Evolutionary conservation across 2,329 filamentous ascomycete genomes (phyloP).

Genomic region (Akanthomyces dipterigenus): DNA sequence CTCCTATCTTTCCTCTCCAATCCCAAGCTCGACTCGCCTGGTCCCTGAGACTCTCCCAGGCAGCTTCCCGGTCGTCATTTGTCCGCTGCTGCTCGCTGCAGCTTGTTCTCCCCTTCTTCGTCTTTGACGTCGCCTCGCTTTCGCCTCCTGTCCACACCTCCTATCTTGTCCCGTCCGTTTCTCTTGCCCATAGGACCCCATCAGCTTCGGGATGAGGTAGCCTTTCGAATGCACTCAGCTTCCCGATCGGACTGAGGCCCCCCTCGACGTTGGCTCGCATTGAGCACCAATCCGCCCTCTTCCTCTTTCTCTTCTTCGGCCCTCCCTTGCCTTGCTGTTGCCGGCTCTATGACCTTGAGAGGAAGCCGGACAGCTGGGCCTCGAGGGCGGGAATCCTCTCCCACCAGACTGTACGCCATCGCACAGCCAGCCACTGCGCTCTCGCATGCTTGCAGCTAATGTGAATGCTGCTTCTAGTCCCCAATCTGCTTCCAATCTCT

Average conservation of each 20-base stretch:
- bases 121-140: neutral
- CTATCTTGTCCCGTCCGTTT: slow-evolving; percentile 4
- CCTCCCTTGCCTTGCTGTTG: slow-evolving; percentile 16
- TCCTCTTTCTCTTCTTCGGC: neutral
- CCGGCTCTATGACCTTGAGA: slow-evolving; percentile 34
- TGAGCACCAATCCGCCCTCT: neutral
- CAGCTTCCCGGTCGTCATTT: neutral
- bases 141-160: neutral
- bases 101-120: neutral
- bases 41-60: neutral
- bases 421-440: slow-evolving; percentile 4
- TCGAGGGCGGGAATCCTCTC: slow-evolving; percentile 51
- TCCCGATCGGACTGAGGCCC: slow-evolving; percentile 52
- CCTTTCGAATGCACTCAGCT: slow-evolving; percentile 48
- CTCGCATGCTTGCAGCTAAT: neutral
- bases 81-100: neutral
- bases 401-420: slow-evolving; percentile 44
- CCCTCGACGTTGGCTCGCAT: slow-evolving; percentile 12
- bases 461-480: slow-evolving; percentile 4
- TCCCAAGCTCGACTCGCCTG: slow-evolving; percentile 11
- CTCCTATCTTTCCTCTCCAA: slow-evolving; percentile 9
- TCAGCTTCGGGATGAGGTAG: slow-evolving; percentile 50
- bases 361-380: slow-evolving; percentile 52
- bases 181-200: slow-evolving; percentile 7
- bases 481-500: slow-evolving; percentile 3